Percentiles rank a stretch among this genome's conserved stretches.
Evolutionary conservation across 352 stramenopile genomes (phyloP).

Genomic region (Poterioochromonas sp.): DNA sequence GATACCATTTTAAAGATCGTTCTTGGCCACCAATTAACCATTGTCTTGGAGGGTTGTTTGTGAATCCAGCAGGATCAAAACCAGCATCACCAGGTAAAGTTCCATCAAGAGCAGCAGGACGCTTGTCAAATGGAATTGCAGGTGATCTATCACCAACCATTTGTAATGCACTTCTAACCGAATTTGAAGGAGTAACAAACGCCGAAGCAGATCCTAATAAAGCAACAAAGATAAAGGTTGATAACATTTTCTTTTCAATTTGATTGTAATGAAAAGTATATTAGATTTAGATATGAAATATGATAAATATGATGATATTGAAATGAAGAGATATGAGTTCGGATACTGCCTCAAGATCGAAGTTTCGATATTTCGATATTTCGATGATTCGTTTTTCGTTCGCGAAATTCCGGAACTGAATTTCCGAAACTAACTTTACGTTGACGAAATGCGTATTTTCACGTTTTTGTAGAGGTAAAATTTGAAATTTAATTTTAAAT

Average conservation of each 20-base stretch:
- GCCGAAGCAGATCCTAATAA: neutral
- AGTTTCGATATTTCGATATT: no score
- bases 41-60: constrained; percentile 48
- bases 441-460: no score
- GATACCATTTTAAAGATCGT: constrained; percentile 50
- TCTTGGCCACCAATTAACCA: constrained; percentile 51
- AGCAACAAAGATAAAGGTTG: neutral
- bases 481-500: no score
- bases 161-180: neutral
- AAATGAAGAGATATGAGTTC: no score
- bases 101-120: constrained; percentile 61
- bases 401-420: no score
- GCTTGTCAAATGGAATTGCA: constrained; percentile 61
- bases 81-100: constrained; percentile 61
- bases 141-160: constrained; percentile 45
- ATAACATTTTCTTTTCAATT: constrained; percentile 4
- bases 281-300: no score
- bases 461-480: no score
- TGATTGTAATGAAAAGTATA: no score
- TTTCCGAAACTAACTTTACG: no score
- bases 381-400: no score
- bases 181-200: neutral
- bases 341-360: no score
- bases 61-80: constrained; percentile 72
- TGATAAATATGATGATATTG: no score